Evolutionary conservation across 1,284 basidiomycete genomes (phyloP), one percentile per base, ranked within the genome.

Genomic region (Marasmius oreades): DNA sequence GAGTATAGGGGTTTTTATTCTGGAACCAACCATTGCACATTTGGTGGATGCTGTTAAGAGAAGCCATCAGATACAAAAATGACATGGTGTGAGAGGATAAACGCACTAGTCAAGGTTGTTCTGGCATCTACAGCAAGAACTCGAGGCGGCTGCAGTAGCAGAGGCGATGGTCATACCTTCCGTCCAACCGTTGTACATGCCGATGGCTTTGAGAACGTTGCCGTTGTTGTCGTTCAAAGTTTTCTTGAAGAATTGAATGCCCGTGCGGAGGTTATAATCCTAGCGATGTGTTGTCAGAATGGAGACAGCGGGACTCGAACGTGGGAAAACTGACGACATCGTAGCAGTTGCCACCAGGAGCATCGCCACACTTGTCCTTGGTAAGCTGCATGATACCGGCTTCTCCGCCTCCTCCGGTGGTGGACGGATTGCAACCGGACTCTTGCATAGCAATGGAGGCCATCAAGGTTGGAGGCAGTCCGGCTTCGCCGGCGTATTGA

Each of bases 321-420:
- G 10, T 8, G 24, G n/a, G 31, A 7, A 18, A 14, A 75, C 81
- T 63, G 62, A 87, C 86, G 55, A 79, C 76, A 57, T 90, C 83
- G 63, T 73, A 70, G 76, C 89, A 92, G 68, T 90, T 42, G n/a
- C 39, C 39, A 20, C 39, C 72, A 2, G 86, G 84, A 0, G 85
- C 85, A 55, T 75, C 81, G 46, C 69, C 77, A 65, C 92, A 95
- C 71, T 95, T 95, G 63, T 90, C 89, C 47, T 73, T 68, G 14
- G 88, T 89, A 63, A 94, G 78, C 71, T 95, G 92, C 92, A 95
- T 94, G 55, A 89, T 69, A 24, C 92, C 93, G 63, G 89, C 84
- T 68, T 94, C 93, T 53, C 91, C 89, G 23, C 86, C 88, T 56
- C 93, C 93, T 46, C 84, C 76, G 5, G 79, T 82, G n/a, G 72